Percentiles rank a stretch among this genome's conserved stretches.
phyloP scores from a whole-genome alignment of 495 filamentous ascomycete genomes.

The Aspergillus taichungensis region DNA sequence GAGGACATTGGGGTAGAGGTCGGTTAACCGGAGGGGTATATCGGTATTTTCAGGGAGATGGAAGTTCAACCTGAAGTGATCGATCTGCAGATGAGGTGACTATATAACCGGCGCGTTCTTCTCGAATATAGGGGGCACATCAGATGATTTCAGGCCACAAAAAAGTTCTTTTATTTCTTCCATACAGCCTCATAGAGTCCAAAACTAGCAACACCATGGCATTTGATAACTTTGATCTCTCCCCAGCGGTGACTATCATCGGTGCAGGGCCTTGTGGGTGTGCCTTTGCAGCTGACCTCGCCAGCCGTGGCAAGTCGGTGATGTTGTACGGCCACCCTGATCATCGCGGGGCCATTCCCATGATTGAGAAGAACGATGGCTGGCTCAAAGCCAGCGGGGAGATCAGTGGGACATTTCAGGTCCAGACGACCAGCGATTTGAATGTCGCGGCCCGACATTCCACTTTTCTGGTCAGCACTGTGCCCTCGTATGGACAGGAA shows the following conservation, averaged over 20 bases:
- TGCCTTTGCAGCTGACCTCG: constrained; percentile 13
- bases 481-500: constrained; percentile 12
- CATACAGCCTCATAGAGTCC: no score
- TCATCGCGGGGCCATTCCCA: constrained; percentile 8
- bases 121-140: no score
- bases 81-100: no score
- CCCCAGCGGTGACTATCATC: constrained; percentile 9
- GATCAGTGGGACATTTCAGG: constrained; percentile 7
- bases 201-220: constrained; percentile 1
- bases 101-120: no score
- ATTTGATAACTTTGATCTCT: constrained; percentile 4
- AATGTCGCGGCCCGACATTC: constrained; percentile 10
- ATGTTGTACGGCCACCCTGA: constrained; percentile 13
- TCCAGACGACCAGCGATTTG: constrained; percentile 13
- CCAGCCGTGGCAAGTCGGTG: constrained; percentile 10
- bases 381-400: constrained; percentile 10
- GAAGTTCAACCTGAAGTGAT: no score
- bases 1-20: no score
- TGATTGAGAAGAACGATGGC: constrained; percentile 12
- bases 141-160: no score
- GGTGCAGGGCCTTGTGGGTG: constrained; percentile 13
- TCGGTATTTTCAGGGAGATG: no score
- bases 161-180: no score
- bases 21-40: no score
- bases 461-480: constrained; percentile 9